phyloP scores from a whole-genome alignment of 139 green algal genomes.

The Picochlorum sp. region DNA sequence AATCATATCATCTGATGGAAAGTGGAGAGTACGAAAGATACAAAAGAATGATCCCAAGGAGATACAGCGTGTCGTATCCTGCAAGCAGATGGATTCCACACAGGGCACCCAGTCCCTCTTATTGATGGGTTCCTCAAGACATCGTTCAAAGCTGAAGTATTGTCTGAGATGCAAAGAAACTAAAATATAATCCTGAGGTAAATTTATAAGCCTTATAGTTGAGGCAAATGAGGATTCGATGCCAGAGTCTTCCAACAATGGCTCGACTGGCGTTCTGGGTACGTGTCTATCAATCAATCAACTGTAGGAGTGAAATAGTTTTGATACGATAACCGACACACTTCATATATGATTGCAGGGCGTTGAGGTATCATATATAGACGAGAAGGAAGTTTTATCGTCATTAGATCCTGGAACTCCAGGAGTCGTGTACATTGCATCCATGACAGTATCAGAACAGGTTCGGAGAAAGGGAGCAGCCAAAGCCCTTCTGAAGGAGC shows the following conservation, averaged over 20 bases:
- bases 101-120: neutral
- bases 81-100: conserved; percentile 10
- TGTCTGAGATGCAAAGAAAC: conserved; percentile 28
- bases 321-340: neutral
- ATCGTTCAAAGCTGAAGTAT: conserved; percentile 27
- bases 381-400: conserved; percentile 11
- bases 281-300: neutral
- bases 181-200: conserved; percentile 18
- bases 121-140: conserved; percentile 15
- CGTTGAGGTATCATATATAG: conserved; percentile 34
- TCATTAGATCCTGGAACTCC: conserved; percentile 7
- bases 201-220: conserved; percentile 19
- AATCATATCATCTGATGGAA: conserved; percentile 5
- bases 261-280: neutral
- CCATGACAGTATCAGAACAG: conserved; percentile 29
- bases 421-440: conserved; percentile 30
- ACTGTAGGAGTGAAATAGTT: no score
- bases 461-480: conserved; percentile 23
- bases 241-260: neutral
- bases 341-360: conserved; percentile 17
- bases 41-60: conserved; percentile 15
- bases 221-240: conserved; percentile 5
- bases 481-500: conserved; percentile 22
- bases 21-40: conserved; percentile 16
- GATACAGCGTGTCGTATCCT: conserved; percentile 7